Conservation (phyloP, 2,329 filamentous ascomycete species). For the Cercospora sp. region DNA sequence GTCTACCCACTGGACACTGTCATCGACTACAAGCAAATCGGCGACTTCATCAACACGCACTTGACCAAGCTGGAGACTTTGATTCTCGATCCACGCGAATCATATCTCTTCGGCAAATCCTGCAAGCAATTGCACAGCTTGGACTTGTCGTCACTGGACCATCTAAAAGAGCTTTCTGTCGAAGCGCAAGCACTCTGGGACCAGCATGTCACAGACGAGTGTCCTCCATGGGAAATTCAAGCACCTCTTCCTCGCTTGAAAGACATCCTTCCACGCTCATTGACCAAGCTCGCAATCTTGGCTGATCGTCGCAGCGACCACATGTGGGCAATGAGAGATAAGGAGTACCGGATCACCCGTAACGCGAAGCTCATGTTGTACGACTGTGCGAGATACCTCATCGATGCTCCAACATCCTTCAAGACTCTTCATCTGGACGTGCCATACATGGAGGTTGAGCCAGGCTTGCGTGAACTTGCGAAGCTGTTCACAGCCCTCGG, state of each 20-base stretch:
- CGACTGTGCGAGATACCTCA: background rate
- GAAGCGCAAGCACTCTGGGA: background rate
- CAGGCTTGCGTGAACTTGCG: background rate
- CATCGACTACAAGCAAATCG: background rate
- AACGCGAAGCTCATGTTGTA: background rate
- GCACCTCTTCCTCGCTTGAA: background rate
- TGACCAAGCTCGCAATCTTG: background rate
- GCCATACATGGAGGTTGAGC: background rate
- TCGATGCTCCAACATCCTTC: background rate
- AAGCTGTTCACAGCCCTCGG: background rate
- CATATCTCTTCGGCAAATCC: background rate
- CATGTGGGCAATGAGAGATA: background rate
- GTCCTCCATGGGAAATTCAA: background rate
- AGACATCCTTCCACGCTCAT: background rate
- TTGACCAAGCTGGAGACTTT: background rate
- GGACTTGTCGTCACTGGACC: background rate
- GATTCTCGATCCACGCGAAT: background rate
- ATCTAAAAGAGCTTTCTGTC: background rate
- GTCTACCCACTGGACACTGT: background rate
- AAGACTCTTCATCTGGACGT: background rate
- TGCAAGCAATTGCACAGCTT: background rate
- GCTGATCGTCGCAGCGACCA: background rate
- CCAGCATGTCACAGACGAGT: background rate
- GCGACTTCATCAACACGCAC: background rate
- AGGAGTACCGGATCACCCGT: background rate